A percentile compares a stretch with the other conserved stretches of the same genome.
phyloP scores from a whole-genome alignment of 257 asterid genomes.

The Ehretia macrophylla region DNA sequence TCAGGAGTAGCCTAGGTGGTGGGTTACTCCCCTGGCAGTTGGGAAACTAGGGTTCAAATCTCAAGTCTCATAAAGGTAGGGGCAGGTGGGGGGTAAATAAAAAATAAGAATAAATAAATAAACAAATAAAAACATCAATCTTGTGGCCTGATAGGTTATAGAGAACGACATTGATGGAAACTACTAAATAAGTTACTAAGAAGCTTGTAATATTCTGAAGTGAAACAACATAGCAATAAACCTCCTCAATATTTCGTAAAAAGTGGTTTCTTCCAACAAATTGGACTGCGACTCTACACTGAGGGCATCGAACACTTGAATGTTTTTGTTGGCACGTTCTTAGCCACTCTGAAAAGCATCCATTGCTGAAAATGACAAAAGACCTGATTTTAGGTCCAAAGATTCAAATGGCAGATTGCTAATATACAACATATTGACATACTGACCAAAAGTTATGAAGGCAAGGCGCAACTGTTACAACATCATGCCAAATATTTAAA shows the following conservation, averaged over 20 bases:
- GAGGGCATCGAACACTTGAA: constrained; percentile 77
- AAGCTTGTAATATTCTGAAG: too few relatives aligned
- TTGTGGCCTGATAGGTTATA: not conserved
- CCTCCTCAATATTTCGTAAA: constrained; percentile 89
- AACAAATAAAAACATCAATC: not conserved
- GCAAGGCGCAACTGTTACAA: constrained; percentile 95
- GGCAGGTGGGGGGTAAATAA: too few relatives aligned
- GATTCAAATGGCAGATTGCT: constrained; percentile 4
- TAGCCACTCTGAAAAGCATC: constrained; percentile 99
- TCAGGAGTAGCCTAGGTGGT: too few relatives aligned
- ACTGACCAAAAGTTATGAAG: constrained; percentile 92
- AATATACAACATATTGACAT: constrained; percentile 11
- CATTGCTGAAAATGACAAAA: constrained; percentile 61
- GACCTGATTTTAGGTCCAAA: constrained; percentile 3
- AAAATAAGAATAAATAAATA: too few relatives aligned
- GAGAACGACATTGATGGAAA: not conserved
- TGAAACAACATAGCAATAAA: constrained; percentile 10
- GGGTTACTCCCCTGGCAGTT: too few relatives aligned
- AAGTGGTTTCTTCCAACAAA: constrained; percentile 96
- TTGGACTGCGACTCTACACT: constrained; percentile 85
- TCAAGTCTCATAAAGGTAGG: too few relatives aligned
- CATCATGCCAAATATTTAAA: constrained; percentile 91
- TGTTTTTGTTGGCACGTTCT: constrained; percentile 74
- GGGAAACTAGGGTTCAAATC: too few relatives aligned
- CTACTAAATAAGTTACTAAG: too few relatives aligned